Percentiles rank a stretch among this genome's conserved stretches.
Evolutionary conservation across 1,284 basidiomycete genomes (phyloP).

Genomic region (Trichosporon sp.): DNA sequence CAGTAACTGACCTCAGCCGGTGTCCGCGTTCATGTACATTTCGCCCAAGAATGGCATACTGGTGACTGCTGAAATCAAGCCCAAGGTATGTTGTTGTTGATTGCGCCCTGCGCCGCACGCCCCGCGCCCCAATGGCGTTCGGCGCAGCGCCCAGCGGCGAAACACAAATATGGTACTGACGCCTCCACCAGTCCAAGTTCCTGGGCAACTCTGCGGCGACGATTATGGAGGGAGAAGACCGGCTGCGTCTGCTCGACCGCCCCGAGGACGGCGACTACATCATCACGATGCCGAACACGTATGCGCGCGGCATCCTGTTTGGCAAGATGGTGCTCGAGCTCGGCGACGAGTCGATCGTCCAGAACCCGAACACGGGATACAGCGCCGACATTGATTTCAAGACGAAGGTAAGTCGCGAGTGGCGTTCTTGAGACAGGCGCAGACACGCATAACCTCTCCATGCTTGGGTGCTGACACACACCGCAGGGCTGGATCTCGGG

Average conservation of each 20-base stretch:
- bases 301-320: constrained; percentile 92
- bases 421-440: neutral
- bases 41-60: constrained; percentile 75
- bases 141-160: too few relatives aligned
- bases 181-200: constrained; percentile 65
- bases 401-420: constrained; percentile 61
- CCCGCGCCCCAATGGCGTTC: neutral
- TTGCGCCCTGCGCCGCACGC: neutral
- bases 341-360: constrained; percentile 81
- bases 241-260: constrained; percentile 69
- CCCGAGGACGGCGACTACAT: constrained; percentile 68
- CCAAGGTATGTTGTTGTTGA: constrained; percentile 64
- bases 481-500: constrained; percentile 90
- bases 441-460: neutral
- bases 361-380: constrained; percentile 70
- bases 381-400: constrained; percentile 91
- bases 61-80: constrained; percentile 89
- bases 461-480: neutral
- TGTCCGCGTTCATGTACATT: constrained; percentile 95
- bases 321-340: constrained; percentile 98
- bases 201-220: constrained; percentile 93
- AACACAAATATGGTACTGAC: too few relatives aligned
- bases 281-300: constrained; percentile 84
- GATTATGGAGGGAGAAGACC: constrained; percentile 92
- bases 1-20: constrained; percentile 52